Conservation (phyloP, 805 yeast species). For the Pichia insulana region DNA sequence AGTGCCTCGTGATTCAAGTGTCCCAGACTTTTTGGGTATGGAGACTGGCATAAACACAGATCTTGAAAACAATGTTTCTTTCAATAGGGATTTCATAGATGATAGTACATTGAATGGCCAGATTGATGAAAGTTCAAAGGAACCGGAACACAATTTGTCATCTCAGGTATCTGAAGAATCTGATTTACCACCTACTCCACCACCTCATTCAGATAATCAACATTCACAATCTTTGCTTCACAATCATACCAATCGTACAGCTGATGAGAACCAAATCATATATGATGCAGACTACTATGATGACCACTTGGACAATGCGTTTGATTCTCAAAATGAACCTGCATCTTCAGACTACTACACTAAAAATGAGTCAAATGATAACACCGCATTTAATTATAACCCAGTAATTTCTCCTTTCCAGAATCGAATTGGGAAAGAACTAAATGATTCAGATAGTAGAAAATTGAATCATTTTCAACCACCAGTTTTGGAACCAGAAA, state of each 20-base stretch:
- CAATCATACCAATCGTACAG: not conserved
- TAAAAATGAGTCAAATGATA: no score
- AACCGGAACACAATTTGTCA: not conserved
- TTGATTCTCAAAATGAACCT: constrained; percentile 7
- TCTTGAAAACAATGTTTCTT: constrained; percentile 1
- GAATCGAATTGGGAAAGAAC: no score
- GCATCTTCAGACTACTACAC: no score
- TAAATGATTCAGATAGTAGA: constrained; percentile 35
- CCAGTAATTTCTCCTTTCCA: no score
- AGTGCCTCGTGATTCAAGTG: constrained; percentile 6
- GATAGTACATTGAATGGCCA: no score
- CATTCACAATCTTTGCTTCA: not conserved
- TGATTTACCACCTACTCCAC: constrained; percentile 1
- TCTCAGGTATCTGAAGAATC: constrained; percentile 1
- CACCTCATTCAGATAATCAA: not conserved
- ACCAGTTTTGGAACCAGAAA: constrained; percentile 24
- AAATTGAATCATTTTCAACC: constrained; percentile 59
- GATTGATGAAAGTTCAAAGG: no score
- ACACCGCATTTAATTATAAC: no score
- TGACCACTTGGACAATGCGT: no score
- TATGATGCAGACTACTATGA: not conserved
- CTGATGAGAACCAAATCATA: not conserved
- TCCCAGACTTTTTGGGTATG: constrained; percentile 12
- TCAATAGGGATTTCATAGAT: no score
- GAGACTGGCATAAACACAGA: constrained; percentile 5